A percentile compares a stretch with the other conserved stretches of the same genome.
These are phyloP conservation scores for Colletotrichum salicis DNA, from an alignment of 2,329 filamentous ascomycete species.

Conservation along the genomic window DNA sequence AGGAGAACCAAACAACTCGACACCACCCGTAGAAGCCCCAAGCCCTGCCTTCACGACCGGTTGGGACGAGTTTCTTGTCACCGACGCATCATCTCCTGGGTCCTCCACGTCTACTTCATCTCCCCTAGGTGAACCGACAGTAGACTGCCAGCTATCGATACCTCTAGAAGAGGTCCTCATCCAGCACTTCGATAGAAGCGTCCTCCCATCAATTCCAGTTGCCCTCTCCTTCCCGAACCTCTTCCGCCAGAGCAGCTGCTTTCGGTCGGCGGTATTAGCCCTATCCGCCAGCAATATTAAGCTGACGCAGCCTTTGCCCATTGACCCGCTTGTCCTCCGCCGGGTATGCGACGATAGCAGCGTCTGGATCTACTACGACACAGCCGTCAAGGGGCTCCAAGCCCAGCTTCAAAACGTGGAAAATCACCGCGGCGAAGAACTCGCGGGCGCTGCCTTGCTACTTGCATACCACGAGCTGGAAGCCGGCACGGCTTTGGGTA, in stretches of 20 bases:
- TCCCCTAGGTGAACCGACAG: not conserved
- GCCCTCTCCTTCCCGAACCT: constrained; percentile 12
- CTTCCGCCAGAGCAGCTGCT: constrained; percentile 20
- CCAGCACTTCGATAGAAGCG: constrained; percentile 23
- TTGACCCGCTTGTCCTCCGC: not conserved
- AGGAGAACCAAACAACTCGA: not conserved
- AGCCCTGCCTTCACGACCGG: not conserved
- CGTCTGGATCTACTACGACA: constrained; percentile 21
- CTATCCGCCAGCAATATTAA: constrained; percentile 23
- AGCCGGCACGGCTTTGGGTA: constrained; percentile 14
- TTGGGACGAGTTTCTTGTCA: constrained; percentile 21
- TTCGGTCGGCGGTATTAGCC: constrained; percentile 17
- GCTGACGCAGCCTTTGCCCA: not conserved
- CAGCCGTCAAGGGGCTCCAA: constrained; percentile 17
- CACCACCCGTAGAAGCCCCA: not conserved
- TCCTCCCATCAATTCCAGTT: constrained; percentile 14
- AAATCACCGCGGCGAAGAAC: constrained; percentile 3
- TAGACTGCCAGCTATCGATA: constrained; percentile 8
- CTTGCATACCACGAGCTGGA: constrained; percentile 27
- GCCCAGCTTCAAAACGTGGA: not conserved
- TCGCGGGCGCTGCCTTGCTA: constrained; percentile 22
- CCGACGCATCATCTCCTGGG: not conserved
- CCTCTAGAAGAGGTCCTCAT: constrained; percentile 18
- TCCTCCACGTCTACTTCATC: not conserved
- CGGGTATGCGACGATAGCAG: constrained; percentile 9